Conservation (phyloP, 2,329 filamentous ascomycete genomes). For the Hymenoscyphus fructigenus region DNA sequence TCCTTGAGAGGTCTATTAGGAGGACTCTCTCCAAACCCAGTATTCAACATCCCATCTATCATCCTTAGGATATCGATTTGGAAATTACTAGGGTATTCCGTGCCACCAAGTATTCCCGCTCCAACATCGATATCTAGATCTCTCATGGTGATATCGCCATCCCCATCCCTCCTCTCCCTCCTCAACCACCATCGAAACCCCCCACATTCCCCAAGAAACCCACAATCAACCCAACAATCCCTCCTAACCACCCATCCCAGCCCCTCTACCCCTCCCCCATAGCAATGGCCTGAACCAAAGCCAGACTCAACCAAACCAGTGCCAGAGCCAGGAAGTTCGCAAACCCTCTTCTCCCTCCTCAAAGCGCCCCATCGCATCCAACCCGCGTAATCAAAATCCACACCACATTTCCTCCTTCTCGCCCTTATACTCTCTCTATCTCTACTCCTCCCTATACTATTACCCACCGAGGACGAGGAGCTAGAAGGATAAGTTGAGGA, state of each 20-base stretch:
- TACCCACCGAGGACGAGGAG: too few relatives aligned
- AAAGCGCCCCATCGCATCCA: conserved; percentile 23
- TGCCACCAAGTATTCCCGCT: too few relatives aligned
- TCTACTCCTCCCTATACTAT: background rate
- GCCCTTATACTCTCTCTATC: background rate
- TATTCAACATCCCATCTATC: too few relatives aligned
- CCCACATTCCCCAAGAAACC: conserved; percentile 26
- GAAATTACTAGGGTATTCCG: too few relatives aligned
- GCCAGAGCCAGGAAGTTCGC: background rate
- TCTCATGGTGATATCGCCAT: too few relatives aligned
- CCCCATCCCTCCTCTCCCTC: conserved; percentile 4
- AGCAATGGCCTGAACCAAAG: too few relatives aligned
- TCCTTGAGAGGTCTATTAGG: conserved; percentile 21
- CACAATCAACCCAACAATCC: conserved; percentile 27
- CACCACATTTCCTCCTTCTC: conserved; percentile 11
- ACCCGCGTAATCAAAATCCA: conserved; percentile 26
- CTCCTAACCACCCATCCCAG: background rate
- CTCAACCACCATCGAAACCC: conserved; percentile 9
- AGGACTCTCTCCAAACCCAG: background rate
- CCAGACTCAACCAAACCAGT: too few relatives aligned
- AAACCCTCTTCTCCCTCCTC: conserved; percentile 13
- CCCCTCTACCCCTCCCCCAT: background rate
- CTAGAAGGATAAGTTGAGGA: background rate
- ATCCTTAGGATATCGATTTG: too few relatives aligned
- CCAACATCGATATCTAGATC: too few relatives aligned